Base-by-base conservation (phyloP, 2,329 filamentous ascomycete species). In the Arthrocladium fulminans region DNA sequence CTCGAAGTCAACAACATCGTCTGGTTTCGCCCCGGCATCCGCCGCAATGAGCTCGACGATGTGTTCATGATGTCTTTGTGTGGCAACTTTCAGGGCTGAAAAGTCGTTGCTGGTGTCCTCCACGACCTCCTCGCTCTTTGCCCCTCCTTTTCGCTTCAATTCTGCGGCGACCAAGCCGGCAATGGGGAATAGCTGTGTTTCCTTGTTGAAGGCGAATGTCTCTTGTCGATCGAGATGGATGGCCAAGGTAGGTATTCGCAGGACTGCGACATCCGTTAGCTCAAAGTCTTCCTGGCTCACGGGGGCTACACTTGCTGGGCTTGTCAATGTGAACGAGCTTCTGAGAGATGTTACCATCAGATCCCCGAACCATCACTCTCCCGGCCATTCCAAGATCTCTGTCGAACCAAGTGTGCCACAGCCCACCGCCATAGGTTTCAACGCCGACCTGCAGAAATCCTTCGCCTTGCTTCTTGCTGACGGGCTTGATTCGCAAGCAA, bases 371-470 rank as follows among this genome's bases (percentile, higher is more conserved):
- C 73, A 97, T 83, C 12, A 86, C 86, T 51, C 92, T 79, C 7
- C 92, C 92, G 25, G 92, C 92, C 47, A 97, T 81, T 59, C 86
- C 85, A 53, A 98, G 73, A 65, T 98, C 92, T 44, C 92, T 83
- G 66, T 98, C 92, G 63, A 98, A 98, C 92, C 81, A 98, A 40
- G 87, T 94, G 68, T 96, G 89, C 90, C 90, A 97, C 61, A 97
- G 83, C 48, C 92, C 92, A 53, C 92, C 92, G 46, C 92, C 92
- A 63, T 98, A 98, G 1, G 88, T 90, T 73, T 98, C 92, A 45
- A 96, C 90, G 46, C 89, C 92, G 49, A 98, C 83, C 69, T 98
- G 92, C 54, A 96, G 70, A 67, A 92, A 98, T 10, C 90, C 90
- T 55, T 86, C 84, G 48, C 79, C 81, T 61, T 79, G 77, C 71